Conservation (phyloP, 1,284 basidiomycete species). For the Gomphus bonarii region DNA sequence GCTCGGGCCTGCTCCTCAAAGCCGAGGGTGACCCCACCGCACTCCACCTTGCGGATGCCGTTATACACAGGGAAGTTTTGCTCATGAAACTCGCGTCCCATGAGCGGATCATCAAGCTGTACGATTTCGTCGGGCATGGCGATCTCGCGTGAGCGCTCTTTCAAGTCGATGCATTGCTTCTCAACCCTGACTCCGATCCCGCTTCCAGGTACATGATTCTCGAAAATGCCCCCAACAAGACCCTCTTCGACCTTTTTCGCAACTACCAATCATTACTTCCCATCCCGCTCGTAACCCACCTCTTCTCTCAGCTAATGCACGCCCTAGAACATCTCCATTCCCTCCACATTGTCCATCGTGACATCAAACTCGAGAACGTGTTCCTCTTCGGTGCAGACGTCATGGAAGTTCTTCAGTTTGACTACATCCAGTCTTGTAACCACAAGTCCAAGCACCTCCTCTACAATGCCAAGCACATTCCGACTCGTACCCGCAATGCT, state of each 20-base stretch:
- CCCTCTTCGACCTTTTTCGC: background rate
- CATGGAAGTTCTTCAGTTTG: background rate
- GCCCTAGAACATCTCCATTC: background rate
- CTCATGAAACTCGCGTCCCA: background rate
- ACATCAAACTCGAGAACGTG: slow-evolving; percentile 2
- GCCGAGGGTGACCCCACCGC: background rate
- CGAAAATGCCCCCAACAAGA: background rate
- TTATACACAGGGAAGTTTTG: slow-evolving; percentile 1
- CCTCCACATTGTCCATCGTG: slow-evolving; percentile 1
- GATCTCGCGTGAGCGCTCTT: background rate
- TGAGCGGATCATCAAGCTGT: background rate
- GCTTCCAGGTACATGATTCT: background rate
- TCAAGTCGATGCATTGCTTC: background rate
- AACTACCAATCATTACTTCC: background rate
- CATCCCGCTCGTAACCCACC: background rate
- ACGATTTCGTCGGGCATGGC: background rate
- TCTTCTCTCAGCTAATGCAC: slow-evolving; percentile 2
- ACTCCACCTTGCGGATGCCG: background rate
- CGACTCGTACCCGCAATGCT: background rate
- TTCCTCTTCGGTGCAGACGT: background rate
- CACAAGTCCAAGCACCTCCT: background rate
- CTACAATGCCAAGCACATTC: background rate
- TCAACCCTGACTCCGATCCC: background rate
- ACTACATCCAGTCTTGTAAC: background rate
- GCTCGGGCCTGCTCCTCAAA: background rate